Conservation (phyloP, 164 flowering plant genomes). For the Liriodendron chinense region DNA sequence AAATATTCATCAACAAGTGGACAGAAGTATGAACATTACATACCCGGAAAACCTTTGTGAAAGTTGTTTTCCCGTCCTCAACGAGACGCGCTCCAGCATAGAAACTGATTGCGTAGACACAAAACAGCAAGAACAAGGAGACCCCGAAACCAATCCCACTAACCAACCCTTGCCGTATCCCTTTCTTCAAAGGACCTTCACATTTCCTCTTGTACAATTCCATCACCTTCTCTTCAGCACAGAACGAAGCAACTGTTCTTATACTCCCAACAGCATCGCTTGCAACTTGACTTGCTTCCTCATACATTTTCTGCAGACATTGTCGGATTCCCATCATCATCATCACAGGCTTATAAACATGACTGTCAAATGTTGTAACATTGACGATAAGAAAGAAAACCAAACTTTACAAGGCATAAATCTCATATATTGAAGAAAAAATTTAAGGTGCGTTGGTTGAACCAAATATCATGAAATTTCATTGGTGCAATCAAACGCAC, state of each 20-base stretch:
- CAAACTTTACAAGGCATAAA: no score
- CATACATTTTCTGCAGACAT: slow-evolving; percentile 39
- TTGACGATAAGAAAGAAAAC: not conserved
- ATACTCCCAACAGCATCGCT: slow-evolving; percentile 67
- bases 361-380: not conserved
- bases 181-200: slow-evolving; percentile 36
- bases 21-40: slow-evolving; percentile 4
- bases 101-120: slow-evolving; percentile 32
- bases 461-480: no score
- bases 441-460: no score
- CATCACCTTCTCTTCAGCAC: slow-evolving; percentile 59
- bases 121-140: slow-evolving; percentile 32
- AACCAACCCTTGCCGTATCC: slow-evolving; percentile 36
- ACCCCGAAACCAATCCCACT: slow-evolving; percentile 43
- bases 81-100: slow-evolving; percentile 37
- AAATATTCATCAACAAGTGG: not conserved
- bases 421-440: no score
- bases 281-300: slow-evolving; percentile 66
- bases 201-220: slow-evolving; percentile 35
- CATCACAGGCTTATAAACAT: not conserved
- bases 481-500: not conserved
- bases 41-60: slow-evolving; percentile 32
- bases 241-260: slow-evolving; percentile 67
- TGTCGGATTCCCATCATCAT: not conserved
- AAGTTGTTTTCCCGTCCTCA: slow-evolving; percentile 27